A percentile compares a stretch with the other conserved stretches of the same genome.
These are phyloP conservation scores for Metschnikowia drakensbergensis DNA, from an alignment of 805 yeast species.

Conservation along the genomic window DNA sequence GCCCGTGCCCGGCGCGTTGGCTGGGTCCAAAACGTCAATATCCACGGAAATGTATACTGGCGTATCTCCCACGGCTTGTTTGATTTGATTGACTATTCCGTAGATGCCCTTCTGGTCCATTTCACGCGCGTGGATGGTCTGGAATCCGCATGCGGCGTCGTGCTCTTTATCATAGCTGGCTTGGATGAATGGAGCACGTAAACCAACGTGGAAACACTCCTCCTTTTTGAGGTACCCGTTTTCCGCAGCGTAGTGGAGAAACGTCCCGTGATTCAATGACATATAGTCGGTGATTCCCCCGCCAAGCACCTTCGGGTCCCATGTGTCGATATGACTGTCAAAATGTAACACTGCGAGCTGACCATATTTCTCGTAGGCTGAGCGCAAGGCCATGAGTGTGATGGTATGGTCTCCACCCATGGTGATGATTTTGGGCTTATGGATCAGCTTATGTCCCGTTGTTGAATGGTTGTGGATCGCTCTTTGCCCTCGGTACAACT, in stretches of 20 bases:
- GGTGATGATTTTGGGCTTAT: conserved; percentile 43
- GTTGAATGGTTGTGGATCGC: conserved; percentile 41
- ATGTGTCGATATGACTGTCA: conserved; percentile 68
- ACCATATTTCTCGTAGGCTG: conserved; percentile 48
- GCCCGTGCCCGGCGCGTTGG: conserved; percentile 75
- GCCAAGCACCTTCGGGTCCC: conserved; percentile 61
- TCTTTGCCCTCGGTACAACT: conserved; percentile 54
- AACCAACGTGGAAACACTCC: conserved; percentile 58
- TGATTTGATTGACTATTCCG: conserved; percentile 36
- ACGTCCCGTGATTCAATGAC: conserved; percentile 64
- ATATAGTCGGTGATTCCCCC: conserved; percentile 60
- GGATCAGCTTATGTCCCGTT: conserved; percentile 15
- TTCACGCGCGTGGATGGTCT: conserved; percentile 44
- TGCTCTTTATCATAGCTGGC: conserved; percentile 35
- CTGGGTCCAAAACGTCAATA: conserved; percentile 69
- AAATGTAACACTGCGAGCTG: conserved; percentile 55
- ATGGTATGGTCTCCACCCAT: conserved; percentile 63
- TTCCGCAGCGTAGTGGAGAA: conserved; percentile 66
- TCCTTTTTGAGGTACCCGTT: conserved; percentile 51
- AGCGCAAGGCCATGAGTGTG: conserved; percentile 47
- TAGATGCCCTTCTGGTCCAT: conserved; percentile 39
- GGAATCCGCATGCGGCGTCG: conserved; percentile 51
- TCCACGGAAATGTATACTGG: conserved; percentile 48
- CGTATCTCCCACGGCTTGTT: conserved; percentile 30
- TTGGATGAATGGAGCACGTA: conserved; percentile 58